Conservation (phyloP, 805 yeast genomes). For the Hanseniaspora taiwanica region DNA sequence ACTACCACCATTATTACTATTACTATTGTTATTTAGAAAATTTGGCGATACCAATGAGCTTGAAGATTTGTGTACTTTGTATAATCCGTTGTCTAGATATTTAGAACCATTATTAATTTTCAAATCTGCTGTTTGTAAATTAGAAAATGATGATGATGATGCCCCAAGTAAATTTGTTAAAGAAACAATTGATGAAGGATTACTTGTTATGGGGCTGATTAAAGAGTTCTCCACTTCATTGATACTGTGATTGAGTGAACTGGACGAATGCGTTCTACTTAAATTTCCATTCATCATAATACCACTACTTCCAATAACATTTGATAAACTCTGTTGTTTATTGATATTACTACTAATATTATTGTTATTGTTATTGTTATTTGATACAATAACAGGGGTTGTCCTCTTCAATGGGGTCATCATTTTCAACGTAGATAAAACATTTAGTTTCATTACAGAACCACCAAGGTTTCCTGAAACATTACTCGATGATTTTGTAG, state of each 20-base stretch:
- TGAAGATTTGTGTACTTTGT: not conserved
- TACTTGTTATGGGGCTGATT: not conserved
- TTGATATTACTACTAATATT: not conserved
- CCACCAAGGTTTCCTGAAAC: too few species aligned
- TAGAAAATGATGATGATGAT: not conserved
- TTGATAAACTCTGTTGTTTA: not conserved
- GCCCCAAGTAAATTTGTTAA: not conserved
- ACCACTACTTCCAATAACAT: too few species aligned
- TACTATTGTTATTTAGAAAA: not conserved
- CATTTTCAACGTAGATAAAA: slow-evolving; percentile 41
- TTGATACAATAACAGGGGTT: slow-evolving; percentile 9
- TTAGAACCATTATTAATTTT: not conserved
- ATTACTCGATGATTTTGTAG: too few species aligned
- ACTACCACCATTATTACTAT: too few species aligned
- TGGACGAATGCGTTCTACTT: too few species aligned
- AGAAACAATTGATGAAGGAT: not conserved
- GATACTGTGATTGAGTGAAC: too few species aligned
- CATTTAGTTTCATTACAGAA: slow-evolving; percentile 23
- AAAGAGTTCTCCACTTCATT: too few species aligned
- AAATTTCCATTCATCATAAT: too few species aligned
- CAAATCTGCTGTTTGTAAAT: too few species aligned
- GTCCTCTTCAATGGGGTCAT: slow-evolving; percentile 40
- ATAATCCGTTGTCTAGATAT: not conserved
- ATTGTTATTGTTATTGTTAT: not conserved
- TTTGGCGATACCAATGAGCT: not conserved